phyloP scores from a whole-genome alignment of 768 basidiomycete genomes.

The Clathrus columnatus region DNA sequence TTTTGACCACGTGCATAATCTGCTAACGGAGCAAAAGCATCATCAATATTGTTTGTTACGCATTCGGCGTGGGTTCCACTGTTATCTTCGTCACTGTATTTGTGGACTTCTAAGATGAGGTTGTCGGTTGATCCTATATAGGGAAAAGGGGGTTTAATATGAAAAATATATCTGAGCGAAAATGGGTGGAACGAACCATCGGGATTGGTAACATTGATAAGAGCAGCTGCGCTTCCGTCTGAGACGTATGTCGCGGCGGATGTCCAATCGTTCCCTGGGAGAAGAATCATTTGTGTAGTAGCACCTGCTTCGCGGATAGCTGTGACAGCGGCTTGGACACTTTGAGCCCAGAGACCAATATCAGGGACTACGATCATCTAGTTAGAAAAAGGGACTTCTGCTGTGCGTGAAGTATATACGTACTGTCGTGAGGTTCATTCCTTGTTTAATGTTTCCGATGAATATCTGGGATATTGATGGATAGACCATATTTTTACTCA shows the following conservation, averaged over 20 bases:
- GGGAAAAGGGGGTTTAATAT: not conserved
- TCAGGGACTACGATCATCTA: slow-evolving; percentile 24
- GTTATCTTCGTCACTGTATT: slow-evolving; percentile 50
- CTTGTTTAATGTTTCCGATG: slow-evolving; percentile 21
- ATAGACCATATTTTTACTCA: slow-evolving; percentile 9
- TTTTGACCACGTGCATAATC: slow-evolving; percentile 40
- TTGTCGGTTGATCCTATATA: slow-evolving; percentile 16
- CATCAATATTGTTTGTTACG: slow-evolving; percentile 44
- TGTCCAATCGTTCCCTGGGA: slow-evolving; percentile 52
- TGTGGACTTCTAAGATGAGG: slow-evolving; percentile 55
- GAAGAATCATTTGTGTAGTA: slow-evolving; percentile 44
- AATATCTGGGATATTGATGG: not conserved
- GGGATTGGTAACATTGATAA: slow-evolving; percentile 36
- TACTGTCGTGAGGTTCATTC: slow-evolving; percentile 54
- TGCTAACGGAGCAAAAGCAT: slow-evolving; percentile 37
- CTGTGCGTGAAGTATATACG: slow-evolving; percentile 10
- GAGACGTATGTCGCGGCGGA: slow-evolving; percentile 43
- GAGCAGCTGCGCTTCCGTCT: slow-evolving; percentile 41
- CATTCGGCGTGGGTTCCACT: slow-evolving; percentile 38
- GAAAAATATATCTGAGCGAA: not conserved
- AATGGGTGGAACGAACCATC: slow-evolving; percentile 31
- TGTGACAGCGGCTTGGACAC: slow-evolving; percentile 52
- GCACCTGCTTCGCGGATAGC: slow-evolving; percentile 53
- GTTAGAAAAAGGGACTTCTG: not conserved
- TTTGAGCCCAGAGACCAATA: slow-evolving; percentile 38